Conservation (phyloP, 139 green algal genomes). For the Volvox reticuliferus region DNA sequence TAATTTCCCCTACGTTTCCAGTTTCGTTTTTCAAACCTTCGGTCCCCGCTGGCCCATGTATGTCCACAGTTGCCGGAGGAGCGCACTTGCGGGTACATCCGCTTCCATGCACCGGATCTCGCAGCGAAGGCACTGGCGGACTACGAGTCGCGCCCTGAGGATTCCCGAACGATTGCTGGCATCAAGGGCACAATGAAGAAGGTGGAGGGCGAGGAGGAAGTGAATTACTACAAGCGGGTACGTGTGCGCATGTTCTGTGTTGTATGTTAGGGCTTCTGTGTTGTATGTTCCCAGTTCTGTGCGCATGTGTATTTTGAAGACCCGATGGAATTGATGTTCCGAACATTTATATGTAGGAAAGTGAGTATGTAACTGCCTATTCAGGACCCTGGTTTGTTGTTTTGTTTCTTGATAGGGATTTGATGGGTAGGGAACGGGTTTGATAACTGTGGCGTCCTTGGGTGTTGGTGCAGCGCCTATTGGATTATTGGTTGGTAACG, state of each 20-base stretch:
- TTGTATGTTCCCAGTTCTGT: no score
- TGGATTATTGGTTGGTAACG: background rate
- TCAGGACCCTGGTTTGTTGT: background rate
- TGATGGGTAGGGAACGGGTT: background rate
- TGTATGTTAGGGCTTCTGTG: no score
- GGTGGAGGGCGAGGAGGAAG: constrained; percentile 79
- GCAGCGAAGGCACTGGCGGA: constrained; percentile 46
- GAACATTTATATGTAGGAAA: no score
- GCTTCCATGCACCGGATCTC: constrained; percentile 61
- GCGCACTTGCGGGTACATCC: constrained; percentile 59
- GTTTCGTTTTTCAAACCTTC: no score
- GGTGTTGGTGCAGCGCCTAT: background rate
- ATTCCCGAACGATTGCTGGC: constrained; percentile 60
- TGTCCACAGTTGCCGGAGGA: constrained; percentile 48
- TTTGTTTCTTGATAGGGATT: background rate
- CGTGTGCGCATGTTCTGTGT: no score
- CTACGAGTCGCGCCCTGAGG: constrained; percentile 53
- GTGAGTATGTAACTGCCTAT: no score
- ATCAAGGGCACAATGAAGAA: constrained; percentile 57
- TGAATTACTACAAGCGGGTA: constrained; percentile 70
- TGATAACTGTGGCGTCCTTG: background rate
- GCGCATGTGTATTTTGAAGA: no score
- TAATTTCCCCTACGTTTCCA: no score
- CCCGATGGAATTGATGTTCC: no score
- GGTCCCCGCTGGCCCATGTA: no score